Evolutionary conservation across 1,284 basidiomycete species (phyloP), one percentile per base, ranked within the genome.

Genomic region (Puccinia sorghi): DNA sequence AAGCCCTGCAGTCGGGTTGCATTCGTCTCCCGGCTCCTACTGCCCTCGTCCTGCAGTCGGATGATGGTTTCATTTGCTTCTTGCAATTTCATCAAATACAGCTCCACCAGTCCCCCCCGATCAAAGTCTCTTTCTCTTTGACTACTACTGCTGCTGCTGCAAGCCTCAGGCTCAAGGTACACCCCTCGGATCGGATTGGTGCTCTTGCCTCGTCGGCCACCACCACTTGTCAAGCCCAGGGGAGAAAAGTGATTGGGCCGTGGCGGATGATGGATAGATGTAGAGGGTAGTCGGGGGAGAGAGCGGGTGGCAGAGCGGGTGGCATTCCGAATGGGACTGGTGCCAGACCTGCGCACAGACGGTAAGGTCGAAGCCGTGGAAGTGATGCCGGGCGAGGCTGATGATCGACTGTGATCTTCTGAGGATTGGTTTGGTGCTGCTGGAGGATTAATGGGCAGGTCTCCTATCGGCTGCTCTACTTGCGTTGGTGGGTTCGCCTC

Each of bases 51-150:
- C 59, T 63, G 59, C 7, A 63, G 37, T 17, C 59, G 59, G 59
- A 63, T 63, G 59, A 63, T 41, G 37, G 59, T 41, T 37, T 32
- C 59, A n/a, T 63, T 63, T 15, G 59, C 59, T 32, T 63, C 59
- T n/a, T 63, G 59, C 1, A 63, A 37, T 22, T 27, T 39, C 59
- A 41, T 32, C 37, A 27, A 41, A 37, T 63, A 63, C 7, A 63
- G 41, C 11, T 63, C 59, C 39, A 63, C 59, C 37, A 63, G 59
- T 22, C 59, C 39, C 32, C 59, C n/a, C n/a, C n/a, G 32, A 27
- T 63, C 59, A 13, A 8, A 4, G 1, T 63, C 59, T 25, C 59
- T 39, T n/a, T 63, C 37, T 20, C 57, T 59, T 43, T 3, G 43
- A 46, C 43, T 46, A 13, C 43, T 32, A 11, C 22, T 32, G 15